Evolutionary conservation across 139 green algal genomes (phyloP), one percentile per base, ranked within the genome.

Genomic region (Closterium sp.): DNA sequence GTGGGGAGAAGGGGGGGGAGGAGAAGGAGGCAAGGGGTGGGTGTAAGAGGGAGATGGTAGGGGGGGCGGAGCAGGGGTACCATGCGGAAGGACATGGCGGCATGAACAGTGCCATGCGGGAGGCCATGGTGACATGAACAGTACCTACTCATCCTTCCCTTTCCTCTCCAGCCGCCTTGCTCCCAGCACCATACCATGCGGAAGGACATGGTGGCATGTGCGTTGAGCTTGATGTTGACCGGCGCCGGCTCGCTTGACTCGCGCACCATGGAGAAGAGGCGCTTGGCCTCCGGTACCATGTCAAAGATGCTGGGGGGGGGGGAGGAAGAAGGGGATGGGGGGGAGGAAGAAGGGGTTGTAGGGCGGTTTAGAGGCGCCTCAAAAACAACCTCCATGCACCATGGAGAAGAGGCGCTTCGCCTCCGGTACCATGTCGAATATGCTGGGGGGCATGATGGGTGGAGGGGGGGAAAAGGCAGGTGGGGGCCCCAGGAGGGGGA

Each of bases 171-270:
- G 3, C 32, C 32, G 32, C 32, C 32, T 38, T 38, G 2, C 32
- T 38, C 32, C 32, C 32, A 38, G 32, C 32, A 3, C 32, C 32
- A 38, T 70, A 73, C 50, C 50, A 73, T 73, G 50, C 50, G 50
- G 50, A 89, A 79, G 29, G 24, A 29, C 24, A 91, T 89, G 30
- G 31, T 50, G 24, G 70, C n/a, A 62, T 38, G 89, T n/a, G 89
- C 89, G 30, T 30, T 91, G 30, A 87, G 89, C 30, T 38, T 30
- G 28, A 89, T 38, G 89, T 38, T 38, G 89, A 42, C 89, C 17
- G 27, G n/a, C 6, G 24, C 89, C 11, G n/a, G n/a, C n/a, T 91
- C 30, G 89, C 17, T 73, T 21, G 50, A 73, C 13, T 73, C 50
- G 50, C 50, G 50, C 50, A 73, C 50, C 50, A 73, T 73, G 9